These are phyloP conservation scores for Sporothrix mexicana DNA, from an alignment of 2,329 filamentous ascomycete genomes.

Conservation along the genomic window DNA sequence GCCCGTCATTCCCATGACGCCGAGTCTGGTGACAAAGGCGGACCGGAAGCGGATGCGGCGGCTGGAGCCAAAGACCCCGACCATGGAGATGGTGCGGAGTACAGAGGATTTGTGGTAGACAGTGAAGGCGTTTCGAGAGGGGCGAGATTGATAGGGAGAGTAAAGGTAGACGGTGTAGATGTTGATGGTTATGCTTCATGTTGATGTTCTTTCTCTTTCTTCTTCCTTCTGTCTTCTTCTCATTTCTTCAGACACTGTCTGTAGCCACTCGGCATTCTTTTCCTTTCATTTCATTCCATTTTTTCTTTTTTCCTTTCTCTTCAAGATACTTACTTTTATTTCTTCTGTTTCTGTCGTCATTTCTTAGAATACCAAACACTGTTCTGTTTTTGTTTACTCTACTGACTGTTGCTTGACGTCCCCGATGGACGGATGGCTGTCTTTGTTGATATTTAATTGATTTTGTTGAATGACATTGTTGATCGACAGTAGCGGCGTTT, in stretches of 20 bases:
- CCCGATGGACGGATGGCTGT: background rate
- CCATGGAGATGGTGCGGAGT: slow-evolving; percentile 65
- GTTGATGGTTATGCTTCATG: background rate
- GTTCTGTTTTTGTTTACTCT: background rate
- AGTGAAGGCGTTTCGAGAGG: background rate
- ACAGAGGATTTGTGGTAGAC: slow-evolving; percentile 68
- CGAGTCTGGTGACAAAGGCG: slow-evolving; percentile 72
- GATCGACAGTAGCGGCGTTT: too few species aligned
- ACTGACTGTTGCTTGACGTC: background rate
- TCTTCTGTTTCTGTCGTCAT: background rate
- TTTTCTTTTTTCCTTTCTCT: slow-evolving; percentile 16
- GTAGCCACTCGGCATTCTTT: background rate
- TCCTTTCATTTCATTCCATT: slow-evolving; percentile 9
- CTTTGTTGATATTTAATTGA: background rate
- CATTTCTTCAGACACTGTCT: too few species aligned
- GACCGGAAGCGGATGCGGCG: slow-evolving; percentile 73
- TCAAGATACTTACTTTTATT: background rate
- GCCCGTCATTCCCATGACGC: slow-evolving; percentile 76
- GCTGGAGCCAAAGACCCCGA: slow-evolving; percentile 67
- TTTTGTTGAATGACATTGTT: background rate
- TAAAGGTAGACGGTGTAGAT: background rate
- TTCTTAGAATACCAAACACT: slow-evolving; percentile 23
- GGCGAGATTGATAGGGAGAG: background rate
- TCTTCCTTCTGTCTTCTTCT: slow-evolving; percentile 19
- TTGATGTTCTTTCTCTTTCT: background rate